Percentiles rank a stretch among this genome's conserved stretches.
Evolutionary conservation across 306 rosid species (phyloP).

Genomic region (Vigna trinervia): DNA sequence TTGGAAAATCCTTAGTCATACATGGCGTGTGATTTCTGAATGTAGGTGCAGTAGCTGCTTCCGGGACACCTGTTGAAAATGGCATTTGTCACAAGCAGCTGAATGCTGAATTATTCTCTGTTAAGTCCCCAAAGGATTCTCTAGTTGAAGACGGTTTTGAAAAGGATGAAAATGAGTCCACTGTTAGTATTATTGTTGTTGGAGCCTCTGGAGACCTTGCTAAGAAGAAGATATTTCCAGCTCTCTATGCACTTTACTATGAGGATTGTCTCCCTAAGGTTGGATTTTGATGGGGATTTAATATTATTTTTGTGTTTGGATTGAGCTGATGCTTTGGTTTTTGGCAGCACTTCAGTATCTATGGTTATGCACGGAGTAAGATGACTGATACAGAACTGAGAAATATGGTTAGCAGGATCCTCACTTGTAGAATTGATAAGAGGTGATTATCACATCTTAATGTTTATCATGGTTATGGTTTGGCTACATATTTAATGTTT

Average conservation of each 20-base stretch:
- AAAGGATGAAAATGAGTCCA: conserved; percentile 51
- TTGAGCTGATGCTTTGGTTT: conserved; percentile 27
- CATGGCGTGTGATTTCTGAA: conserved; percentile 16
- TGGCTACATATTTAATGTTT: conserved; percentile 30
- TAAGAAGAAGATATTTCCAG: conserved; percentile 93
- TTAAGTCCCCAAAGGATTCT: conserved; percentile 47
- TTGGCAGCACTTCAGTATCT: conserved; percentile 78
- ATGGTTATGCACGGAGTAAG: conserved; percentile 91
- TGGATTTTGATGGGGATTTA: not conserved
- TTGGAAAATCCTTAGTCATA: conserved; percentile 23
- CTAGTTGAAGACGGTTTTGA: conserved; percentile 41
- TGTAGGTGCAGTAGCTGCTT: conserved; percentile 57
- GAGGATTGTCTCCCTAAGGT: conserved; percentile 94
- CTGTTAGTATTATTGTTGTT: conserved; percentile 85
- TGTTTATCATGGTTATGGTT: conserved; percentile 9
- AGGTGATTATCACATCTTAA: conserved; percentile 54
- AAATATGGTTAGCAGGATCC: conserved; percentile 89
- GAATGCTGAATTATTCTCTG: conserved; percentile 51
- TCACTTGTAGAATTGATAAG: conserved; percentile 90
- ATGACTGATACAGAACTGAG: conserved; percentile 88
- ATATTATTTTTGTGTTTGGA: not conserved
- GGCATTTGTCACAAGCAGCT: conserved; percentile 51
- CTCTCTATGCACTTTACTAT: conserved; percentile 88
- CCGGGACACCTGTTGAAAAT: conserved; percentile 52
- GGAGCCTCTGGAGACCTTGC: conserved; percentile 99